Evolutionary conservation across 1,284 basidiomycete species (phyloP), one percentile per base, ranked within the genome.

Genomic region (Cryptococcus floricola): DNA sequence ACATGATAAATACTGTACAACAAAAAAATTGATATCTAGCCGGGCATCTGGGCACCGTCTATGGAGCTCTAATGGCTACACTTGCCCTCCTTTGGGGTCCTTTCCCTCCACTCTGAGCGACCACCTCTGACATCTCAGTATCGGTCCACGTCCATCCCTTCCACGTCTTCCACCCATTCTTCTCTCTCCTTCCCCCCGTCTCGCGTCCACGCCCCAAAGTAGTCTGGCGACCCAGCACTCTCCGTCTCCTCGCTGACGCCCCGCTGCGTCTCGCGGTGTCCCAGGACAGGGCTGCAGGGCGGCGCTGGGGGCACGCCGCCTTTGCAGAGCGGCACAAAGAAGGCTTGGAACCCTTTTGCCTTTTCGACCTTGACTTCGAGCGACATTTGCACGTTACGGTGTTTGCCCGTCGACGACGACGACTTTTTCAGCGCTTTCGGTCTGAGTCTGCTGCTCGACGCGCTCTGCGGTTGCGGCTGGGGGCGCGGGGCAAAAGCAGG

Each of bases 281-380:
- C 57, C 2, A 62, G 53, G 1, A 69, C 68, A 9, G 73, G 73
- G 19, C 60, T 64, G 42, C 60, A 66, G 5, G 73, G 73, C 19
- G 73, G 73, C 5, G 69, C 69, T 1, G 65, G 65, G 6, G 73
- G 73, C 52, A 71, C 51, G 34, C 50, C 45, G 13, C 61, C 56
- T 45, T 64, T 60, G 6, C 64, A 67, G 12, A 72, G 60, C 7
- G 71, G 71, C 6, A 75, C 66, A 56, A 73, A 73, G 61, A 73
- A 70, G 18, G 69, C 68, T 39, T 73, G 69, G 61, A 73, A 74
- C 2, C 73, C 69, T 46, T 62, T 68, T 18, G 68, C 64, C 27
- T 65, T 62, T 54, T 73, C 70, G 49, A 75, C 73, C 56, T 75
- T 73, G 52, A 65, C 59, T 48, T 75, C 70, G 38, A 75, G 65